Evolutionary conservation across 208 protist genomes (phyloP).

Genomic region (Zelonia costaricensis): DNA sequence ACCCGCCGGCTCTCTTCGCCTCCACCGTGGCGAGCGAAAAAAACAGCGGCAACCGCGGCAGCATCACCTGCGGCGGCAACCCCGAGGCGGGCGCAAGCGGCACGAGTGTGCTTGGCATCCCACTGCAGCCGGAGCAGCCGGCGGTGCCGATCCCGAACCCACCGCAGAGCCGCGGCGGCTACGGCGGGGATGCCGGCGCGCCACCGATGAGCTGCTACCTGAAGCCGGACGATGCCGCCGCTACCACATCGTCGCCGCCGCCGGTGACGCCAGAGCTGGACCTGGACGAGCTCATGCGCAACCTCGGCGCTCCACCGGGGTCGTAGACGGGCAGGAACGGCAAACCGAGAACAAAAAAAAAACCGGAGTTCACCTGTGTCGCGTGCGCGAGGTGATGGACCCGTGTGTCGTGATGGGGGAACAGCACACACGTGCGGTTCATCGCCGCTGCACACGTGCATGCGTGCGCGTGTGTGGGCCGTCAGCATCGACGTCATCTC

Average conservation of each 20-base stretch:
- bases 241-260: slow-evolving; percentile 14
- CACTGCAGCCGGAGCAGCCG: slow-evolving; percentile 19
- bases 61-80: too few relatives aligned
- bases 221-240: slow-evolving; percentile 17
- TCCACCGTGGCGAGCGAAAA: slow-evolving; percentile 1
- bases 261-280: slow-evolving; percentile 15
- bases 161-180: not conserved
- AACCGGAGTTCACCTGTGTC: too few relatives aligned
- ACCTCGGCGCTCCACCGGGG: slow-evolving; percentile 30
- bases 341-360: too few relatives aligned
- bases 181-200: not conserved
- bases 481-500: too few relatives aligned
- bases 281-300: slow-evolving; percentile 39
- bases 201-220: slow-evolving; percentile 41
- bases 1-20: slow-evolving; percentile 33
- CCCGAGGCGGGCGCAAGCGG: slow-evolving; percentile 5
- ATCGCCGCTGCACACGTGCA: too few relatives aligned
- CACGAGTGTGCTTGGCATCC: slow-evolving; percentile 57
- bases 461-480: too few relatives aligned
- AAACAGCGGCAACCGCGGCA: not conserved
- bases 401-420: too few relatives aligned
- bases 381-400: too few relatives aligned
- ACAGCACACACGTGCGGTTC: too few relatives aligned
- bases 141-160: too few relatives aligned
- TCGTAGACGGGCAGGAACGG: slow-evolving; percentile 14